Percentiles rank a stretch among this genome's conserved stretches.
These are phyloP conservation scores for Nigrospora oryzae DNA, from an alignment of 2,329 filamentous ascomycete genomes.

Conservation along the genomic window DNA sequence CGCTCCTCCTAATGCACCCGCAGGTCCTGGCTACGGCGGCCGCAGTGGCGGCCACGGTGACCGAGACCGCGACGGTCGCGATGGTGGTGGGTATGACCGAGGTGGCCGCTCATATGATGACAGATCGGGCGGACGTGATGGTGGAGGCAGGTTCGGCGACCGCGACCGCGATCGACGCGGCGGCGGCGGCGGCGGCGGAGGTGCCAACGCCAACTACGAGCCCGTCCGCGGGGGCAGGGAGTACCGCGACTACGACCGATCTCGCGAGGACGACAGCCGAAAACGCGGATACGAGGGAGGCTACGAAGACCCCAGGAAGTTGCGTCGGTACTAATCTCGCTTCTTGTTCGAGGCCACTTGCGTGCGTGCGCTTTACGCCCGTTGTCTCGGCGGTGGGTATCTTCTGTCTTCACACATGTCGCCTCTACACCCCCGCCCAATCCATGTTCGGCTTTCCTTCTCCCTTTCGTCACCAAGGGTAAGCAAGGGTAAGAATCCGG, in stretches of 20 bases:
- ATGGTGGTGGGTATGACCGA: conserved; percentile 46
- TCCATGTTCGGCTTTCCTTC: conserved; percentile 23
- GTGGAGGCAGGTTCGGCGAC: conserved; percentile 22
- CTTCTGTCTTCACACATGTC: conserved; percentile 24
- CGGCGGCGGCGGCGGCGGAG: conserved; percentile 16
- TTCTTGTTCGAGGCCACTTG: conserved; percentile 10
- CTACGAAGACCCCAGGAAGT: conserved; percentile 68
- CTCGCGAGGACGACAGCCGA: conserved; percentile 49
- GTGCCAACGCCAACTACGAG: conserved; percentile 74
- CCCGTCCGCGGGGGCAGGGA: conserved; percentile 62
- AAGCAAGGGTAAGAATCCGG: conserved; percentile 24
- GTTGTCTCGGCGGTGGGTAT: conserved; percentile 37
- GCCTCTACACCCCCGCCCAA: conserved; percentile 14
- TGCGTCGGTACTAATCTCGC: conserved; percentile 48
- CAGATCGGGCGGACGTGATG: conserved; percentile 43
- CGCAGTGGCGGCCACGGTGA: conserved; percentile 24
- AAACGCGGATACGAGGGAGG: conserved; percentile 69
- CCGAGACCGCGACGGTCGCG: conserved; percentile 34
- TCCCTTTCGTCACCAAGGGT: conserved; percentile 25
- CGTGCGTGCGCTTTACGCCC: background rate
- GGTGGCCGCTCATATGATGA: conserved; percentile 54
- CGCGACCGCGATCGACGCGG: conserved; percentile 24
- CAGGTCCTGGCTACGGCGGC: conserved; percentile 46
- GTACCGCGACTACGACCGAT: conserved; percentile 46
- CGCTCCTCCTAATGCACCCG: conserved; percentile 52